phyloP scores from a whole-genome alignment of 164 flowering plant genomes.

The Warburgia ugandensis region DNA sequence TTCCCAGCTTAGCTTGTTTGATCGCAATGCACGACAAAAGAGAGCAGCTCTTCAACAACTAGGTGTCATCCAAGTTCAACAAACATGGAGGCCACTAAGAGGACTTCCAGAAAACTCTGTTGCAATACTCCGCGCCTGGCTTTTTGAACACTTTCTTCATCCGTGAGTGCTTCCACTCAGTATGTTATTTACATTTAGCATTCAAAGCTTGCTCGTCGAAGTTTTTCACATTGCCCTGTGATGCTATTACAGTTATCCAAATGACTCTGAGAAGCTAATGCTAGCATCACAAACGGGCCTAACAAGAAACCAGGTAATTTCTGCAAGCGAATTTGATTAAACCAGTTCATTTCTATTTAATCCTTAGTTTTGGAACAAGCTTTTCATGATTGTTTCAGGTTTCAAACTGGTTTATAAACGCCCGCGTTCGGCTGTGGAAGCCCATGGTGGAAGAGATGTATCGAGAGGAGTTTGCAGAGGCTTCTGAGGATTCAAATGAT shows the following conservation, averaged over 20 bases:
- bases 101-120: constrained; percentile 91
- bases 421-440: constrained; percentile 83
- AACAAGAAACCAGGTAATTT: constrained; percentile 70
- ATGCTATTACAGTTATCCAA: constrained; percentile 56
- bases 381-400: constrained; percentile 38
- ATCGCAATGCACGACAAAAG: constrained; percentile 34
- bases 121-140: constrained; percentile 78
- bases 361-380: neutral
- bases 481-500: constrained; percentile 41
- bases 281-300: constrained; percentile 85
- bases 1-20: constrained; percentile 53
- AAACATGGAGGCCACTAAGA: constrained; percentile 71
- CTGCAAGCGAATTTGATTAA: neutral
- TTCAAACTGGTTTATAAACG: constrained; percentile 91
- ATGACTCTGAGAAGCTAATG: constrained; percentile 74
- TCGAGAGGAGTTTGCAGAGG: constrained; percentile 67
- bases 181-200: neutral
- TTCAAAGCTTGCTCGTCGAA: neutral
- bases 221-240: constrained; percentile 1
- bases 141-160: constrained; percentile 86
- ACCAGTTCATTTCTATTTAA: neutral
- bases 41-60: constrained; percentile 51
- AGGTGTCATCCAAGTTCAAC: constrained; percentile 51
- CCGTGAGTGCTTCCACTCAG: constrained; percentile 45
- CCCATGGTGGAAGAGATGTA: constrained; percentile 94